Evolutionary conservation across 345 rosid species (phyloP), one percentile per base, ranked within the genome.

Genomic region (Cardiospermum halicacabum): DNA sequence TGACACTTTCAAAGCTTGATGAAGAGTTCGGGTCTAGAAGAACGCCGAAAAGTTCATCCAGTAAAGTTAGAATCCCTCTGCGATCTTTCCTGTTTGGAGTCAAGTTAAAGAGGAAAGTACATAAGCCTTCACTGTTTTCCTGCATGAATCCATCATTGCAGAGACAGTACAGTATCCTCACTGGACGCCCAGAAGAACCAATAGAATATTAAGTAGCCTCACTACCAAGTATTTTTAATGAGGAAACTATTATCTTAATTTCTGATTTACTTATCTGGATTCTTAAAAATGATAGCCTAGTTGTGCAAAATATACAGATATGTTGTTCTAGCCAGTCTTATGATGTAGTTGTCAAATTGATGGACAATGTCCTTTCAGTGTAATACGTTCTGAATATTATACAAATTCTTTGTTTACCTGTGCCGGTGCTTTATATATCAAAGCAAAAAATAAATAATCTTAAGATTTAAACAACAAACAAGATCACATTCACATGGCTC

Each of bases 51-150:
- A 30, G 71, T 36, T 51, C 78, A 2, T 48, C 74, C 18, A 58
- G 48, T 36, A 53, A 75, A 66, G 40, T 86, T 1, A 80, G 88
- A 72, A 79, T 93, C 56, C 96, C 97, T 6, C 66, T 93, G 71
- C 59, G 86, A n/a, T 88, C 92, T 10, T 90, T 93, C 88, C 69
- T 90, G 65, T 93, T 90, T n/a, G 98, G 98, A 56, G 91, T 80
- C 26, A 93, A 85, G 80, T 67, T 82, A 61, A 93, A 84, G 87
- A 86, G 69, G 77, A 70, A 74, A 34, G 81, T 0, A 25, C 68
- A 71, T 56, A 86, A 74, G 77, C 75, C 77, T 31, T 82, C 90
- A 11, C 57, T 84, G 62, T 87, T 92, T 74, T 69, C 94, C 11
- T 85, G 94, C 56, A 77, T 75, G 60, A 78, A 56, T 76, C 89